Evolutionary conservation across 805 yeast genomes (phyloP).

Genomic region (Candida golubevii): DNA sequence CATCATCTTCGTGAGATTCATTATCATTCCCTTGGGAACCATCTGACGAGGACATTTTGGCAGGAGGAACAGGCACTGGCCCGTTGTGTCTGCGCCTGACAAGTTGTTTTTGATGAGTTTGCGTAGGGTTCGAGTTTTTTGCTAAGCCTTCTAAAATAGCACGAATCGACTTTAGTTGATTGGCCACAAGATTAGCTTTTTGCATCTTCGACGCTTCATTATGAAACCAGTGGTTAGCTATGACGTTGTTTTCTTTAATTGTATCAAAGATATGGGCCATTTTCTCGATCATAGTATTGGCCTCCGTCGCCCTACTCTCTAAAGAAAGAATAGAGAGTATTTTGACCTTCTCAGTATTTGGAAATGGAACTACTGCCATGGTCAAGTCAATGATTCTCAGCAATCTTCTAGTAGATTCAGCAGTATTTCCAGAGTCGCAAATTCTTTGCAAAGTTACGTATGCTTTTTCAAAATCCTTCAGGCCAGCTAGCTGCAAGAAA

Average conservation of each 20-base stretch:
- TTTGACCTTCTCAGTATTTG: slow-evolving; percentile 37
- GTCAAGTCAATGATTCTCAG: slow-evolving; percentile 41
- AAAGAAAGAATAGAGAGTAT: slow-evolving; percentile 33
- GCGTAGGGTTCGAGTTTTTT: slow-evolving; percentile 11
- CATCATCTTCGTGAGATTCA: slow-evolving; percentile 23
- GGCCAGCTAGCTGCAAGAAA: slow-evolving; percentile 49
- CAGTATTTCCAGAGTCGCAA: slow-evolving; percentile 18
- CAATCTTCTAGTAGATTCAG: slow-evolving; percentile 14
- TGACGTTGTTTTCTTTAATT: slow-evolving; percentile 28
- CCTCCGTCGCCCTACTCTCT: slow-evolving; percentile 29
- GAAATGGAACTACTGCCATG: slow-evolving; percentile 49
- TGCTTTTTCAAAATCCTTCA: slow-evolving; percentile 44
- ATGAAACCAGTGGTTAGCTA: slow-evolving; percentile 44
- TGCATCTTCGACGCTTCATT: slow-evolving; percentile 49
- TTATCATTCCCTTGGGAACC: slow-evolving; percentile 11
- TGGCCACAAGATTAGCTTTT: slow-evolving; percentile 51
- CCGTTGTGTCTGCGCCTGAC: slow-evolving; percentile 7
- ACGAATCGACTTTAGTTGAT: slow-evolving; percentile 50
- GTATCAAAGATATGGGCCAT: slow-evolving; percentile 37
- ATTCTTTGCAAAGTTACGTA: slow-evolving; percentile 36
- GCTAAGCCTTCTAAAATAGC: slow-evolving; percentile 46
- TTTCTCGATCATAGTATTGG: slow-evolving; percentile 28
- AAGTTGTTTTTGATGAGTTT: slow-evolving; percentile 7
- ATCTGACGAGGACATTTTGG: neutral
- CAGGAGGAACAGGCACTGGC: slow-evolving; percentile 1